Conservation (phyloP, 2,329 filamentous ascomycete genomes). For the Sporothrix pseudoabietina region DNA sequence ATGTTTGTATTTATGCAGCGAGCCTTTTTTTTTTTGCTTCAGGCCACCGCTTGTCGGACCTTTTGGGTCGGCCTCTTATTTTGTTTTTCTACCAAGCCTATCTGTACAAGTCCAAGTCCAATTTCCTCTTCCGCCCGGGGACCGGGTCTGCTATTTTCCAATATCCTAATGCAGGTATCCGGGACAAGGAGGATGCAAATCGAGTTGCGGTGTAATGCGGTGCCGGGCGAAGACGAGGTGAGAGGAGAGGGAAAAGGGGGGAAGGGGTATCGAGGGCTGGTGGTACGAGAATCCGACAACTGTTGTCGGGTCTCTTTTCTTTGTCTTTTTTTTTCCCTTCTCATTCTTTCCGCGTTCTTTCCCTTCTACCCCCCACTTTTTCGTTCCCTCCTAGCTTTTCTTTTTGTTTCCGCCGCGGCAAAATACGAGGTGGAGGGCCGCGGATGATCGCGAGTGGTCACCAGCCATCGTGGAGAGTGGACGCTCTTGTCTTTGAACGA, state of each 20-base stretch:
- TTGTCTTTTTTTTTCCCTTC: not conserved
- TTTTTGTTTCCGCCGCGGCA: not conserved
- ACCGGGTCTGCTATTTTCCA: constrained; percentile 3
- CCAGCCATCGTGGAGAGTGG: not conserved
- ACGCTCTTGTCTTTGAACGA: not conserved
- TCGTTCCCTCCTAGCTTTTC: not conserved
- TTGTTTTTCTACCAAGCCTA: not conserved
- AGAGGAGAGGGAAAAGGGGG: not conserved
- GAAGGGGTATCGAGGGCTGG: not conserved
- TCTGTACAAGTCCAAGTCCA: not conserved
- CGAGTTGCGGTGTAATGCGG: not conserved
- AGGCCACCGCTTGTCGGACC: constrained; percentile 3
- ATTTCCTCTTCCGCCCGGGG: not conserved
- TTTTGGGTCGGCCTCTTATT: not conserved
- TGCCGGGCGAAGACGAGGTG: not conserved
- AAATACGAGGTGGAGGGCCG: not conserved
- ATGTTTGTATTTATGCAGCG: not conserved
- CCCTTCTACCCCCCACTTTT: not conserved
- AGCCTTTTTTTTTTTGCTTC: not conserved
- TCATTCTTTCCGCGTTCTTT: not conserved
- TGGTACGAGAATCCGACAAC: not conserved
- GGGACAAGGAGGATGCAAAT: not conserved
- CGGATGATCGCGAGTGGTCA: not conserved
- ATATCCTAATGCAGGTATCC: not conserved
- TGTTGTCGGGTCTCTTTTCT: not conserved